These are phyloP conservation scores for Ophiorrhiza pumila DNA, from an alignment of 257 asterid species.

Conservation along the genomic window DNA sequence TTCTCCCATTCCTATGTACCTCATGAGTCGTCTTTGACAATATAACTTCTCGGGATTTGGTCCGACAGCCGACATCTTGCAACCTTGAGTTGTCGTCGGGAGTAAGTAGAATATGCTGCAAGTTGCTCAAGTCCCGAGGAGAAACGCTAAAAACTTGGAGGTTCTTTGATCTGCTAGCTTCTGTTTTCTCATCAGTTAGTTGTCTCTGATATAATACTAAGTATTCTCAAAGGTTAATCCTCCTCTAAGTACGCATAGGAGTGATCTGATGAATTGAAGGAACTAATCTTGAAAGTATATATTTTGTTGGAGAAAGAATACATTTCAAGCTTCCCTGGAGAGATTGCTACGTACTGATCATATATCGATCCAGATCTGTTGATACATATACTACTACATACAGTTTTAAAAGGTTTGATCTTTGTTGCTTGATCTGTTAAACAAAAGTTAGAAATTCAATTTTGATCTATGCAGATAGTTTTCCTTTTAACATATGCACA, in stretches of 20 bases:
- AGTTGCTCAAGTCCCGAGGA: slow-evolving; percentile 60
- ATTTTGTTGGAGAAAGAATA: no score
- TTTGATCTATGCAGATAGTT: neutral
- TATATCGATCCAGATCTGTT: slow-evolving; percentile 19
- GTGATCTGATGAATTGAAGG: no score
- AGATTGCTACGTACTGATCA: neutral
- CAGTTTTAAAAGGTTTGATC: slow-evolving; percentile 15
- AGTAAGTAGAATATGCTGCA: neutral
- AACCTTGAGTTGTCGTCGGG: slow-evolving; percentile 20
- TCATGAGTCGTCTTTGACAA: slow-evolving; percentile 24
- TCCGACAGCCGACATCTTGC: slow-evolving; percentile 32
- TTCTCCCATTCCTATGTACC: slow-evolving; percentile 36
- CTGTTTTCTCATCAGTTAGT: slow-evolving; percentile 24
- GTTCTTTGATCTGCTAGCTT: slow-evolving; percentile 23
- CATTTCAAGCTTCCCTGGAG: slow-evolving; percentile 2
- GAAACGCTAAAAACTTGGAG: neutral
- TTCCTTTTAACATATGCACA: no score
- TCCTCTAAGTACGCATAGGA: slow-evolving; percentile 18
- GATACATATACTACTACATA: slow-evolving; percentile 1
- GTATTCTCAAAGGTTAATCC: neutral
- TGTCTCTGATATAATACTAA: slow-evolving; percentile 14
- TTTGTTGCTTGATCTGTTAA: slow-evolving; percentile 7
- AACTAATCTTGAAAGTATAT: no score
- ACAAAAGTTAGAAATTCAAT: neutral
- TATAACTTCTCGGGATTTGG: slow-evolving; percentile 36